A percentile compares a stretch with the other conserved stretches of the same genome.
Evolutionary conservation across 495 filamentous ascomycete genomes (phyloP).

Genomic region (Cenococcum geophilum): DNA sequence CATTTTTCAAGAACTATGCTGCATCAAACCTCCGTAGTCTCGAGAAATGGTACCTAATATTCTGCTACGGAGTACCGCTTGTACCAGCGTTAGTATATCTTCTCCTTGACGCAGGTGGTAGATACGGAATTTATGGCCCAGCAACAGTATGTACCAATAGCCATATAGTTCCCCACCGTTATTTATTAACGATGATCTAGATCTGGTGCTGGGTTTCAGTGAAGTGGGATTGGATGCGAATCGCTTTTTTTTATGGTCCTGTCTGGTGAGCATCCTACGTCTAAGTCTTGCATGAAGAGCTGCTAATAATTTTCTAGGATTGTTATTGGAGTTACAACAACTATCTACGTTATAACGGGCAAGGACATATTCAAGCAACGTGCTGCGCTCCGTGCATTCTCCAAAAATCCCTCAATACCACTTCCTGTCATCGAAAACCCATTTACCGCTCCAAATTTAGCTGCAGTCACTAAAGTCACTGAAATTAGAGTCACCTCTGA

Average conservation of each 20-base stretch:
- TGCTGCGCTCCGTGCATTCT: constrained; percentile 43
- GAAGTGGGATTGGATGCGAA: constrained; percentile 65
- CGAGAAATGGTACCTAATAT: constrained; percentile 64
- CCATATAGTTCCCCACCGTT: neutral
- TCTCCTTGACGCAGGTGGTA: constrained; percentile 49
- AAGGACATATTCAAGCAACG: constrained; percentile 58
- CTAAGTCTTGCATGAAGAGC: too few species aligned
- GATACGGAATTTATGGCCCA: constrained; percentile 63
- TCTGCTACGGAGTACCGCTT: constrained; percentile 72
- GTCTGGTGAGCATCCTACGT: constrained; percentile 53
- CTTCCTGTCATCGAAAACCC: constrained; percentile 43
- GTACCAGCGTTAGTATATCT: constrained; percentile 63
- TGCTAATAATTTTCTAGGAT: constrained; percentile 11
- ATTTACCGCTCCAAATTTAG: constrained; percentile 38
- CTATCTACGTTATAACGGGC: constrained; percentile 69
- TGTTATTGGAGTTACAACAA: constrained; percentile 59
- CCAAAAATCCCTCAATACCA: constrained; percentile 34
- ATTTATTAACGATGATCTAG: constrained; percentile 27
- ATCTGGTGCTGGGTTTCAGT: constrained; percentile 80
- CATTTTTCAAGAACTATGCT: constrained; percentile 72
- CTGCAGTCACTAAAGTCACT: constrained; percentile 48
- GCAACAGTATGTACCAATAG: constrained; percentile 48
- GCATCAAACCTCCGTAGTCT: constrained; percentile 59
- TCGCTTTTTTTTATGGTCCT: constrained; percentile 75
- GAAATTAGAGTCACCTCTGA: constrained; percentile 49